These are phyloP conservation scores for Rhizopus delemar DNA, from an alignment of 371 early-diverging fungal species.

Conservation along the genomic window DNA sequence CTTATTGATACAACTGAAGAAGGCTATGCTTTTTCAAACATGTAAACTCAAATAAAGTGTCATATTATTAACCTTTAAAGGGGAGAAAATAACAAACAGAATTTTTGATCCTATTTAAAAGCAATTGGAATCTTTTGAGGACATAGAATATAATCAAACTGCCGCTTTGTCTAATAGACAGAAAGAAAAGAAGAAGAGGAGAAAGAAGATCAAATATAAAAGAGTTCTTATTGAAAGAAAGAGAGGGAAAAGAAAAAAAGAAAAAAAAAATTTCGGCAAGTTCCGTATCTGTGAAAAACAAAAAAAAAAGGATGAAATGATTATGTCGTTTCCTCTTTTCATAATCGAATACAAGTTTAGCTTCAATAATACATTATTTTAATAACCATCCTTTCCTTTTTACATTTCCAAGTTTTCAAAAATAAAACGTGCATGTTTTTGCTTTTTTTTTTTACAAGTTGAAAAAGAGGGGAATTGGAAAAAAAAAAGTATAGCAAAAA, in stretches of 20 bases:
- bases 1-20: too few species aligned
- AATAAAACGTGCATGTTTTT: not conserved
- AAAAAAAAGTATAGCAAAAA: not conserved
- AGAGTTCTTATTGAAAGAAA: not conserved
- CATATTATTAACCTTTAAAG: too few species aligned
- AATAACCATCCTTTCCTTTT: too few species aligned
- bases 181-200: not conserved
- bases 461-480: not conserved
- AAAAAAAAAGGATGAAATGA: not conserved
- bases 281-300: slow-evolving; percentile 6
- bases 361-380: too few species aligned
- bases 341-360: not conserved
- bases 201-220: not conserved
- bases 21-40: too few species aligned
- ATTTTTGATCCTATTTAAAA: too few species aligned
- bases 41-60: too few species aligned
- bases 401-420: too few species aligned
- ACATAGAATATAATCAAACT: not conserved
- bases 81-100: too few species aligned
- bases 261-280: slow-evolving; percentile 27
- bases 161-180: not conserved
- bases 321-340: not conserved
- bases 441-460: not conserved
- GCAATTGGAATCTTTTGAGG: too few species aligned
- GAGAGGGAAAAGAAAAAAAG: not conserved